These are phyloP conservation scores for Theileria parva DNA, from an alignment of 169 alveolate genomes.

Conservation along the genomic window DNA sequence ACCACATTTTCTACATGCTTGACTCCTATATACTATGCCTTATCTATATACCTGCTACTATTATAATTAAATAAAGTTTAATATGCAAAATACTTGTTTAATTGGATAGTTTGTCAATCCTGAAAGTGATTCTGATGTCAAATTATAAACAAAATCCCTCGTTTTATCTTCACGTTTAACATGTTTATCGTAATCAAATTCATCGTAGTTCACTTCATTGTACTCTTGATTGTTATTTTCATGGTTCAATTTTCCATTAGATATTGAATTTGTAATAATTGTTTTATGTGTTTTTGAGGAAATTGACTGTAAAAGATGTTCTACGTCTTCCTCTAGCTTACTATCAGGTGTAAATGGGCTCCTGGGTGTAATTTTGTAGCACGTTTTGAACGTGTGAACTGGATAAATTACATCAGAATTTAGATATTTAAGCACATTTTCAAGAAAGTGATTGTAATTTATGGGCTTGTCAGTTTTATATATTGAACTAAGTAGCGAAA, in stretches of 20 bases:
- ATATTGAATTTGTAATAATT: background rate
- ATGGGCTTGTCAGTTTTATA: background rate
- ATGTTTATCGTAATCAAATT: background rate
- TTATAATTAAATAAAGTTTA: background rate
- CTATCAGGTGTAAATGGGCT: background rate
- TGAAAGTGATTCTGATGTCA: slow-evolving; percentile 16
- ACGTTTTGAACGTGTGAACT: background rate
- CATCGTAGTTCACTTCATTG: background rate
- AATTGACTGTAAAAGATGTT: slow-evolving; percentile 2
- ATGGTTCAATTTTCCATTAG: background rate
- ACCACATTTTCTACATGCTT: background rate
- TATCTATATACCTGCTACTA: background rate
- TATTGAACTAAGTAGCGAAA: background rate
- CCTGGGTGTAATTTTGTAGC: background rate
- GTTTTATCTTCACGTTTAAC: background rate
- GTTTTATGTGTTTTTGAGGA: background rate
- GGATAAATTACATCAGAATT: background rate
- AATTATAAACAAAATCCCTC: background rate
- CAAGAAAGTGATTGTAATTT: background rate
- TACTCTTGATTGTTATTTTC: background rate
- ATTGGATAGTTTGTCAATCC: background rate
- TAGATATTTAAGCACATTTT: background rate
- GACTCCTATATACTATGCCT: background rate
- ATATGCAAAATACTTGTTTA: background rate
- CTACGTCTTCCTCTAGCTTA: slow-evolving; percentile 16